A percentile compares a stretch with the other conserved stretches of the same genome.
Evolutionary conservation across 2,329 filamentous ascomycete species (phyloP).

Genomic region (Lasiodiplodia theobromae): DNA sequence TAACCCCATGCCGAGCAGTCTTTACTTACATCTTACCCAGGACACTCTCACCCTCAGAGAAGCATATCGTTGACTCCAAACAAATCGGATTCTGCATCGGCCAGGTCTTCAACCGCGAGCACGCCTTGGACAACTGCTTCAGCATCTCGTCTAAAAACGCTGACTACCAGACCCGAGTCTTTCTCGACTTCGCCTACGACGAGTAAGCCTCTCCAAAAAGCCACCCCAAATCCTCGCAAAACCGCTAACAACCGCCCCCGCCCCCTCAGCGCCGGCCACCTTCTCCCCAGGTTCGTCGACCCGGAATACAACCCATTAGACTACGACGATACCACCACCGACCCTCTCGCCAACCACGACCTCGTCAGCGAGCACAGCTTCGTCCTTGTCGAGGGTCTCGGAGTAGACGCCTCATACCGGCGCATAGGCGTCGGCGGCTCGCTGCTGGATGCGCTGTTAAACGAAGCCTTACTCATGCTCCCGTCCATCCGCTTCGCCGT

Average conservation of each 20-base stretch:
- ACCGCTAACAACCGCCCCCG: not conserved
- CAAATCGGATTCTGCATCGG: slow-evolving; percentile 7
- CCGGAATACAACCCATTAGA: not conserved
- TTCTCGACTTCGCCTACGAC: not conserved
- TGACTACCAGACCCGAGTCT: not conserved
- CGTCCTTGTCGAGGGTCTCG: not conserved
- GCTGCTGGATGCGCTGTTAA: not conserved
- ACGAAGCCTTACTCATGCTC: not conserved
- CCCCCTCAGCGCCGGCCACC: not conserved
- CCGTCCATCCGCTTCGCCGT: slow-evolving; percentile 2
- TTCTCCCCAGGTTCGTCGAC: slow-evolving; percentile 1
- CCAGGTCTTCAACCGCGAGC: slow-evolving; percentile 14
- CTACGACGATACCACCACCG: too few relatives aligned
- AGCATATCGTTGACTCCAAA: not conserved
- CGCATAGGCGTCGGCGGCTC: slow-evolving; percentile 6
- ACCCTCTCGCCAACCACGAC: not conserved
- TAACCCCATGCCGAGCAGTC: not conserved
- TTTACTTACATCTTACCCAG: not conserved
- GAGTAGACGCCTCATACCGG: not conserved
- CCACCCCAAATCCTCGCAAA: not conserved
- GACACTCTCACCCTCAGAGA: not conserved
- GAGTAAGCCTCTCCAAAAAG: not conserved
- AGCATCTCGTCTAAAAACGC: not conserved
- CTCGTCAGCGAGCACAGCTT: slow-evolving; percentile 24
- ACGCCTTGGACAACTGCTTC: slow-evolving; percentile 13